Evolutionary conservation across 805 yeast genomes (phyloP).

Genomic region (Nakazawaea siamensis): DNA sequence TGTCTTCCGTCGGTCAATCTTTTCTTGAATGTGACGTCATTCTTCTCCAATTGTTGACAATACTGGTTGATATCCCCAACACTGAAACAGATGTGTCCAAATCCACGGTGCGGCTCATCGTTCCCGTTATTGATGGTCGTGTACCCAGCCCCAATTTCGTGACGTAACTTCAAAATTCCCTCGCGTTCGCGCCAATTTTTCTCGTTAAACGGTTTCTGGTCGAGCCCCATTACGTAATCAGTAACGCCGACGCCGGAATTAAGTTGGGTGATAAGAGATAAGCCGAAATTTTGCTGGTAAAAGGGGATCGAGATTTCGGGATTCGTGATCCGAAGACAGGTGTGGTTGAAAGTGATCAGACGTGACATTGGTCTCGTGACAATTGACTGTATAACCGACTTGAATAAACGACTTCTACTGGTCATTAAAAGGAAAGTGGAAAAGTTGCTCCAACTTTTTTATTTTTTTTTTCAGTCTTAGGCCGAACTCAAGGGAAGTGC

Average conservation of each 20-base stretch:
- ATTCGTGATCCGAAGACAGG: slow-evolving; percentile 76
- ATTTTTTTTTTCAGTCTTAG: too few species aligned
- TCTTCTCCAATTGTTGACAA: slow-evolving; percentile 48
- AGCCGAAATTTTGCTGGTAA: slow-evolving; percentile 68
- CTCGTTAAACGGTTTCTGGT: too few species aligned
- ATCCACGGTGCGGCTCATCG: slow-evolving; percentile 77
- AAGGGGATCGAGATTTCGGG: slow-evolving; percentile 66
- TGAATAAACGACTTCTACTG: too few species aligned
- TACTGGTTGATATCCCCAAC: slow-evolving; percentile 68
- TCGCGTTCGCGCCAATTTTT: slow-evolving; percentile 25
- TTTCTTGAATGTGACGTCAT: slow-evolving; percentile 74
- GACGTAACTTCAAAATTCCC: slow-evolving; percentile 82
- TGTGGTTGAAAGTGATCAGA: slow-evolving; percentile 50
- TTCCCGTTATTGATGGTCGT: slow-evolving; percentile 84
- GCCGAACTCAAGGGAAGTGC: too few species aligned
- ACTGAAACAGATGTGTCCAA: slow-evolving; percentile 88
- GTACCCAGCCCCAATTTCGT: slow-evolving; percentile 53
- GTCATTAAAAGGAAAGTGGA: too few species aligned
- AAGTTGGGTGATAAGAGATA: too few species aligned
- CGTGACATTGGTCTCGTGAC: too few species aligned
- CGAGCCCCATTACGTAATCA: too few species aligned
- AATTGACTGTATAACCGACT: too few species aligned
- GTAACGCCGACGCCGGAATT: too few species aligned
- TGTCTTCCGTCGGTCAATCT: slow-evolving; percentile 85
- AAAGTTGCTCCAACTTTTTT: too few species aligned